Evolutionary conservation across 1,284 basidiomycete species (phyloP).

Genomic region (Trametes pubescens): DNA sequence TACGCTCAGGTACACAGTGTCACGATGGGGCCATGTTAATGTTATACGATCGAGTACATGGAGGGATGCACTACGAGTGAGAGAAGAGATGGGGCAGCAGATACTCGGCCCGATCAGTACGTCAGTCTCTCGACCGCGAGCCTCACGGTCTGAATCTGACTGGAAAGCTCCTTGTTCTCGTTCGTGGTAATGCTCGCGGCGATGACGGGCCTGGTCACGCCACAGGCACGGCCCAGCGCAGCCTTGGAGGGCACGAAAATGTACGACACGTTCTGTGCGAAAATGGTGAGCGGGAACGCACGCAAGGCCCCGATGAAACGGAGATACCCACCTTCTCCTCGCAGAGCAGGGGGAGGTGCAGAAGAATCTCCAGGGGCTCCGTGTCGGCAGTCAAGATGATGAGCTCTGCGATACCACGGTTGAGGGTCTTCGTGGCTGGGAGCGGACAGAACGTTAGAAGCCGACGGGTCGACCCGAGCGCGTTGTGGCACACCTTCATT

Average conservation of each 20-base stretch:
- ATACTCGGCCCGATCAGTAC: constrained; percentile 31
- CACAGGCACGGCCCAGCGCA: constrained; percentile 95
- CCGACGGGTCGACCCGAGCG: neutral
- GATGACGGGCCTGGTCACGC: constrained; percentile 95
- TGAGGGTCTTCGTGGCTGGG: constrained; percentile 94
- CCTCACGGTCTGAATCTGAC: constrained; percentile 93
- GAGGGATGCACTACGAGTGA: neutral
- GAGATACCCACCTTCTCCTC: constrained; percentile 87
- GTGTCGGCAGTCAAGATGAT: constrained; percentile 98
- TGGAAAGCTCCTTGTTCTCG: constrained; percentile 91
- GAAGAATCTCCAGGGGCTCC: constrained; percentile 96
- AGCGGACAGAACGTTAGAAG: constrained; percentile 19
- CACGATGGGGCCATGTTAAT: constrained; percentile 16
- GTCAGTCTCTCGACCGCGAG: constrained; percentile 85
- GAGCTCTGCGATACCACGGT: constrained; percentile 98
- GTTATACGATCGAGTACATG: constrained; percentile 14
- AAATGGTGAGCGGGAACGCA: constrained; percentile 14
- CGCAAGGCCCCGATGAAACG: constrained; percentile 3
- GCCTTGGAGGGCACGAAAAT: constrained; percentile 95
- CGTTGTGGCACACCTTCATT: constrained; percentile 77
- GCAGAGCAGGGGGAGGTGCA: constrained; percentile 96
- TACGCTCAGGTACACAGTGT: constrained; percentile 8
- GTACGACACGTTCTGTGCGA: constrained; percentile 89
- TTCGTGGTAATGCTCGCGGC: constrained; percentile 96
- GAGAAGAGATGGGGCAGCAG: neutral